Percentiles rank a stretch among this genome's conserved stretches.
Conservation (phyloP, 176 grass and related monocot genomes). For the Lolium multiflorum region DNA sequence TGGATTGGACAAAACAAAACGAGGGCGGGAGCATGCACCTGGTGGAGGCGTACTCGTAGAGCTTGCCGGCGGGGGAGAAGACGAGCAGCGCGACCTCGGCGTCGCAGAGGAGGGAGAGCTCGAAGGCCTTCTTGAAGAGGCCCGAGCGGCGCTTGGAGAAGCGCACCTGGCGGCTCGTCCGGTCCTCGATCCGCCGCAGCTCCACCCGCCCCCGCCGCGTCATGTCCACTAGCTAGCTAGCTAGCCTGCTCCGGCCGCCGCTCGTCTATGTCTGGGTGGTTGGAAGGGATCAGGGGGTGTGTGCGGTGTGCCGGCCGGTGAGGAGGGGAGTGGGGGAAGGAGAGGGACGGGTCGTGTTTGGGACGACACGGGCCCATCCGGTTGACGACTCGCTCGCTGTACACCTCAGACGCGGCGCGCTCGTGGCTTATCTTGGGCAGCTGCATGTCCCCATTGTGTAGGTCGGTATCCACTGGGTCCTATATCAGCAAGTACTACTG, state of each 20-base stretch:
- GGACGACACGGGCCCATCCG: neutral
- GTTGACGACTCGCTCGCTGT: neutral
- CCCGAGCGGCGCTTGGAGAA: constrained; percentile 80
- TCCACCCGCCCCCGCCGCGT: constrained; percentile 60
- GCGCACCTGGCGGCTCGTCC: constrained; percentile 75
- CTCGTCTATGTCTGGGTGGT: neutral
- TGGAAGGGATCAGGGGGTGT: constrained; percentile 5
- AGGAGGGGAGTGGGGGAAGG: neutral
- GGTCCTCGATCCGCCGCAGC: constrained; percentile 84
- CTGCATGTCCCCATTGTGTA: neutral
- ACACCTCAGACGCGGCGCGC: neutral
- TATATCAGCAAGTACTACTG: too few relatives aligned
- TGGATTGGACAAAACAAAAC: neutral
- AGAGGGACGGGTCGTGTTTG: neutral
- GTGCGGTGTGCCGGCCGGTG: too few relatives aligned
- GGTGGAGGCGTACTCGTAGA: constrained; percentile 74
- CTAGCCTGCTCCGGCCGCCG: neutral
- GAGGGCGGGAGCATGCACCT: constrained; percentile 37
- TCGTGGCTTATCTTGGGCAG: neutral
- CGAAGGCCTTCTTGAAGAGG: constrained; percentile 83
- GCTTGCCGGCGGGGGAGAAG: constrained; percentile 71
- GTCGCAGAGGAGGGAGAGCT: constrained; percentile 79
- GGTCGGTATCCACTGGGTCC: neutral
- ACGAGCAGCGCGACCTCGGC: constrained; percentile 73
- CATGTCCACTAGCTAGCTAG: neutral